These are phyloP conservation scores for Corinectria fuckeliana DNA, from an alignment of 2,329 filamentous ascomycete genomes.

Conservation along the genomic window DNA sequence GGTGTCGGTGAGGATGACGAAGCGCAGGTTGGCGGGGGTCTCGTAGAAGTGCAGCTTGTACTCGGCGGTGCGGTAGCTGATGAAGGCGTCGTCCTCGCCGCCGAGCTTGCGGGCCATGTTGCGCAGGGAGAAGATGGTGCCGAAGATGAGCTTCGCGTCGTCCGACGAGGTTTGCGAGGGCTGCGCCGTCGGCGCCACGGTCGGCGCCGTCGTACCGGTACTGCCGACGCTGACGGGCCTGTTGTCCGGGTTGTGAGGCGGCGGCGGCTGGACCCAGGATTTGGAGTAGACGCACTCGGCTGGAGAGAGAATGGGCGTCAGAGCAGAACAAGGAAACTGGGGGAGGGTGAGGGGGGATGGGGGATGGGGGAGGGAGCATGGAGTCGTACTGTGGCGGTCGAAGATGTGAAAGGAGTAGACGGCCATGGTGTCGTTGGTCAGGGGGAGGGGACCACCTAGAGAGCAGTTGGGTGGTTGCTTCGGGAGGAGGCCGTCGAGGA, in stretches of 20 bases:
- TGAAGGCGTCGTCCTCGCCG: constrained; percentile 92
- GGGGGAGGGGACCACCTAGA: neutral
- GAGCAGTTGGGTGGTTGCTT: neutral
- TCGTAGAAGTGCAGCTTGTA: constrained; percentile 99
- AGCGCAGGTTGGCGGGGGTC: constrained; percentile 92
- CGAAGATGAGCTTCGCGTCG: constrained; percentile 96
- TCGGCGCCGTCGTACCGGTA: constrained; percentile 43
- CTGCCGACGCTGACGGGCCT: constrained; percentile 46
- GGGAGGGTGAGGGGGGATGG: constrained; percentile 8
- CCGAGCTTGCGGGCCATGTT: constrained; percentile 97
- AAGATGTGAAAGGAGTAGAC: constrained; percentile 99
- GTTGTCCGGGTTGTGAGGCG: constrained; percentile 47
- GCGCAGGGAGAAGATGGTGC: constrained; percentile 92
- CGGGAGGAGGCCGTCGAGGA: neutral
- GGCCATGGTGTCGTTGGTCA: constrained; percentile 67
- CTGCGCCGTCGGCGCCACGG: constrained; percentile 22
- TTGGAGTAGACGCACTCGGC: constrained; percentile 98
- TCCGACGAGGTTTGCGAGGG: constrained; percentile 59
- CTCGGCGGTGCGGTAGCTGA: constrained; percentile 89
- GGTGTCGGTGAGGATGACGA: constrained; percentile 95
- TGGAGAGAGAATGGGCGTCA: constrained; percentile 48
- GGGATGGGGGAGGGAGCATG: neutral
- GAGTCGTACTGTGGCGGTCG: constrained; percentile 85
- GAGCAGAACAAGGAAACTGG: constrained; percentile 4
- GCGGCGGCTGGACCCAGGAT: constrained; percentile 70